These are phyloP conservation scores for Calonectria montana DNA, from an alignment of 2,329 filamentous ascomycete genomes.

Conservation along the genomic window DNA sequence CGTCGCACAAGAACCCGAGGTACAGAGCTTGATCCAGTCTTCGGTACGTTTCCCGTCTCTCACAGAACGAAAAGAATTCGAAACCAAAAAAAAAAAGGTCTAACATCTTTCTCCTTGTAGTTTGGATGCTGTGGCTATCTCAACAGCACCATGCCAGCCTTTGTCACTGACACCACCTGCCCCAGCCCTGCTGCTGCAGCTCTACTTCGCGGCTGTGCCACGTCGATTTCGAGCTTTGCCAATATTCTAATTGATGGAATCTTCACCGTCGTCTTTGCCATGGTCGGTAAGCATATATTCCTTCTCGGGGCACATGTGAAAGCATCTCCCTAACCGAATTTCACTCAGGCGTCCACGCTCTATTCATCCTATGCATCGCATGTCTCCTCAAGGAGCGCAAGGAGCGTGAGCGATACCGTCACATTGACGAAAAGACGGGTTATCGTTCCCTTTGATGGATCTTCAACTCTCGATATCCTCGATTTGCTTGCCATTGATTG, in stretches of 20 bases:
- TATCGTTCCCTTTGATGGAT: slow-evolving; percentile 56
- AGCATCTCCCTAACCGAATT: slow-evolving; percentile 9
- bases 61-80: not conserved
- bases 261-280: slow-evolving; percentile 83
- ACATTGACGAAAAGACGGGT: slow-evolving; percentile 84
- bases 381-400: slow-evolving; percentile 85
- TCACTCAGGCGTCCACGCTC: slow-evolving; percentile 66
- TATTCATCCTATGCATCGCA: slow-evolving; percentile 77
- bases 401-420: slow-evolving; percentile 81
- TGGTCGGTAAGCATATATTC: slow-evolving; percentile 70
- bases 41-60: slow-evolving; percentile 60
- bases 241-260: slow-evolving; percentile 80
- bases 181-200: slow-evolving; percentile 77
- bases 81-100: too few species aligned
- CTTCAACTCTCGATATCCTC: not conserved
- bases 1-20: slow-evolving; percentile 62
- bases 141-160: slow-evolving; percentile 78
- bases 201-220: slow-evolving; percentile 76
- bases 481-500: slow-evolving; percentile 17
- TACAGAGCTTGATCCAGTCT: slow-evolving; percentile 78
- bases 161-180: slow-evolving; percentile 76
- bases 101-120: slow-evolving; percentile 50
- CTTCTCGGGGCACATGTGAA: not conserved
- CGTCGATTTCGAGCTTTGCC: slow-evolving; percentile 74
- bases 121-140: slow-evolving; percentile 86